Conservation (phyloP, 768 basidiomycete genomes). For the Lactarius pseudohatsudake region DNA sequence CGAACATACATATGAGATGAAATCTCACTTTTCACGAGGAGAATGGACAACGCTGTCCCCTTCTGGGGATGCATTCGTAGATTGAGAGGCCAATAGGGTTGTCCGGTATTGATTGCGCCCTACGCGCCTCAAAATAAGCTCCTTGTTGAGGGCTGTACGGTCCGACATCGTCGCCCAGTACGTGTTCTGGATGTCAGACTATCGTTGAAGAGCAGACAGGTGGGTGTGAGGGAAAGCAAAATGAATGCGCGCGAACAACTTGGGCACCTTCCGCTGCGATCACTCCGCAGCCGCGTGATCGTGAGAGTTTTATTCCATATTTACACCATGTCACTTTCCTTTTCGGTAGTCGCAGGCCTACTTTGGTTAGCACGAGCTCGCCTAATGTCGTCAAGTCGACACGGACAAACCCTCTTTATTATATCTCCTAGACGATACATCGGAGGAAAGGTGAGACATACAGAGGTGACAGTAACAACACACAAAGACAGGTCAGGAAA, state of each 20-base stretch:
- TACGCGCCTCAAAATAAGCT: conserved; percentile 4
- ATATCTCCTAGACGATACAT: conserved; percentile 22
- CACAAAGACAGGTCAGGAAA: neutral
- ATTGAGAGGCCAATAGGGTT: neutral
- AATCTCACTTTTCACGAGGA: conserved; percentile 6
- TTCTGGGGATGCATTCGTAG: neutral
- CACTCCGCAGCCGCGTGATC: conserved; percentile 1
- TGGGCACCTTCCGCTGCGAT: neutral
- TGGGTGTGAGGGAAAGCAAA: neutral
- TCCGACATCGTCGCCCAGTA: neutral
- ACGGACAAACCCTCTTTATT: conserved; percentile 3
- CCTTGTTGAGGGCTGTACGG: conserved; percentile 7
- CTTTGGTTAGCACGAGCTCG: too few species aligned
- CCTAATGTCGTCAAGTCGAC: neutral
- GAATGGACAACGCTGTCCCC: neutral
- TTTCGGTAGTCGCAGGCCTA: too few species aligned
- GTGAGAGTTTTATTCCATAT: neutral
- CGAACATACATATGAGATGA: neutral
- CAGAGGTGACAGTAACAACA: conserved; percentile 4
- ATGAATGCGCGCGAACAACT: neutral
- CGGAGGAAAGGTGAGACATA: conserved; percentile 10
- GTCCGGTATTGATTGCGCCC: neutral
- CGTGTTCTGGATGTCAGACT: neutral
- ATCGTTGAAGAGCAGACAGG: neutral
- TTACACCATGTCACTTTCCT: neutral